Evolutionary conservation across 768 basidiomycete species (phyloP), one percentile per base, ranked within the genome.

Genomic region (Exsudoporus frostii): DNA sequence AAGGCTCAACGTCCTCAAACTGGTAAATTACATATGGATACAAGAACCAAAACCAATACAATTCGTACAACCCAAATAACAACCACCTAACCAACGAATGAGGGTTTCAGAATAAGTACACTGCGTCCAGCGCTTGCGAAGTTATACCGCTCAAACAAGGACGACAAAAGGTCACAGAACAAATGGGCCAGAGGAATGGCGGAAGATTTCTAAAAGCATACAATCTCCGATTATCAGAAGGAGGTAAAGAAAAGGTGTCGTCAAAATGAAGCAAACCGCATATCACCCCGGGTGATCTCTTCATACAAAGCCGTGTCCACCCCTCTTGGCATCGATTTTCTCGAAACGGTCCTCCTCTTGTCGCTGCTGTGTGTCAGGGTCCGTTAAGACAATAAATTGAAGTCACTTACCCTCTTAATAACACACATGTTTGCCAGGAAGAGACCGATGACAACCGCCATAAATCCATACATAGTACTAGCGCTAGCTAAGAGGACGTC

Each of bases 301-400:
- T 80, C 73, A 95, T 56, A 94, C 92, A 63, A 96, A 96, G 56
- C 90, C 89, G 56, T 78, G 74, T 45, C 91, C 90, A 57, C 90
- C 92, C 58, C 90, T 86, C 73, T 95, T 96, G 51, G 82, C 82
- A 60, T 95, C 92, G 57, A 96, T 95, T 73, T 79, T 88, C 76
- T 82, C 85, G 79, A 96, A 95, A 33, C 92, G 85, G 61, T 88
- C 87, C 51, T 81, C 77, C 71, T 93, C 86, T 67, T 84, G 75
- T 61, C 91, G 81, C 90, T 92, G 74, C 46, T 54, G 43, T 47
- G 22, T 22, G 50, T 65, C 29, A 65, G 53, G 47, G 29, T 11
- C 5, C 1, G 29, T 39, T 29, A 10, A 34, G 19, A 42, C 22
- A 8, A 41, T 10, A n/a, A 24, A 17, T 4, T 0, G 24, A 44